Evolutionary conservation across 805 yeast genomes (phyloP).

Genomic region (Yarrowia keelungensis): DNA sequence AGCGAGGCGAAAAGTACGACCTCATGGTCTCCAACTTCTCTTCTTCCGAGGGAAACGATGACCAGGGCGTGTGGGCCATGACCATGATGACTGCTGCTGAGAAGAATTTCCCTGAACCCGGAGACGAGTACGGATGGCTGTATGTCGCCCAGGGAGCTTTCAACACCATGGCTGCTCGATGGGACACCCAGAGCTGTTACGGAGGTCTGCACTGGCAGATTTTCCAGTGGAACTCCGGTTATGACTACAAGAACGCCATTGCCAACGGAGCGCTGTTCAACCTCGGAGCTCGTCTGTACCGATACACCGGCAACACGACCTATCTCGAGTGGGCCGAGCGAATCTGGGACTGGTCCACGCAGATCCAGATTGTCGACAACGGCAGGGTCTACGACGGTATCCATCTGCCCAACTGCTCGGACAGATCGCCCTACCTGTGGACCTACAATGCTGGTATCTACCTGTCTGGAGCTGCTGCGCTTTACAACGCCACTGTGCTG

Average conservation of each 20-base stretch:
- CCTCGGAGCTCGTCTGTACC: conserved; percentile 80
- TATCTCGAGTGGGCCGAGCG: conserved; percentile 76
- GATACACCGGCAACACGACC: conserved; percentile 73
- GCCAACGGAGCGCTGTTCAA: conserved; percentile 85
- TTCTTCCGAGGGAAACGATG: conserved; percentile 89
- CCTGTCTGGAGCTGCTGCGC: conserved; percentile 71
- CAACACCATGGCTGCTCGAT: conserved; percentile 80
- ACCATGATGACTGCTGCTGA: conserved; percentile 87
- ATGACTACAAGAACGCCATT: conserved; percentile 84
- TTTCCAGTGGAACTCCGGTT: conserved; percentile 86
- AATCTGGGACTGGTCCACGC: conserved; percentile 78
- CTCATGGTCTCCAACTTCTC: conserved; percentile 84
- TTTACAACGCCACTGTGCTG: conserved; percentile 57
- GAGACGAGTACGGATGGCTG: conserved; percentile 67
- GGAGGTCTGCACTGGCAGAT: conserved; percentile 96
- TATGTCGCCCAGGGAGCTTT: conserved; percentile 82
- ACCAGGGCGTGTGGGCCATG: conserved; percentile 92
- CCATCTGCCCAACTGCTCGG: conserved; percentile 57
- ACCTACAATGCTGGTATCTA: conserved; percentile 75
- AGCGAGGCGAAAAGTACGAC: conserved; percentile 67
- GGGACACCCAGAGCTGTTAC: conserved; percentile 69
- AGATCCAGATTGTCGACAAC: conserved; percentile 51
- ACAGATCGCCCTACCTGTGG: conserved; percentile 66
- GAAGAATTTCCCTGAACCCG: conserved; percentile 77
- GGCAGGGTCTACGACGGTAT: conserved; percentile 76